Evolutionary conservation across 164 flowering plant genomes (phyloP).

Genomic region (Vitis amurensis): DNA sequence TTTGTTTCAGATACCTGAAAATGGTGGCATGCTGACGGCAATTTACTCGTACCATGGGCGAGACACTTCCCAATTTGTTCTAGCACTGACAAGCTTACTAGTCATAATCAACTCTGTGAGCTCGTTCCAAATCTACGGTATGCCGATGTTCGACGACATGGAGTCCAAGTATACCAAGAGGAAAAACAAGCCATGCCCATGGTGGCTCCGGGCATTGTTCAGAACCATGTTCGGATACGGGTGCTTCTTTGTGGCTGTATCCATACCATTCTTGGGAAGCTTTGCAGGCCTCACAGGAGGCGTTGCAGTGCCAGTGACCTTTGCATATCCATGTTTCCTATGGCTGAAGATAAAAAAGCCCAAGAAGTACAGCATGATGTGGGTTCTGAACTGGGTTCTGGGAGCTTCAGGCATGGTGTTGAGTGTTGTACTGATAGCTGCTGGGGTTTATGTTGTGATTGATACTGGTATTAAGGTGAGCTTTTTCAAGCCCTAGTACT

Average conservation of each 20-base stretch:
- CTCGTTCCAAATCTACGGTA: constrained; percentile 33
- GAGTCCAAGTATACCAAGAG: constrained; percentile 22
- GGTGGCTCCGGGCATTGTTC: constrained; percentile 24
- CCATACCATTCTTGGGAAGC: constrained; percentile 25
- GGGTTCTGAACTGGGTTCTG: constrained; percentile 27
- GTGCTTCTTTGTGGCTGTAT: constrained; percentile 21
- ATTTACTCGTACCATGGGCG: constrained; percentile 14
- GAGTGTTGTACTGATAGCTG: constrained; percentile 7
- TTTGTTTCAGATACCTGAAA: too few species aligned
- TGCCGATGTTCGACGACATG: constrained; percentile 30
- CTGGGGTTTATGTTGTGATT: constrained; percentile 16
- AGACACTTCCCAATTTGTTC: constrained; percentile 9
- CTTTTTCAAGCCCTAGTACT: constrained; percentile 26
- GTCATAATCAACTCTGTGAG: constrained; percentile 21
- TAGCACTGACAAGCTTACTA: constrained; percentile 18
- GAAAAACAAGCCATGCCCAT: constrained; percentile 23
- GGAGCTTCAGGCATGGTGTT: constrained; percentile 21
- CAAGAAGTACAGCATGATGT: constrained; percentile 2
- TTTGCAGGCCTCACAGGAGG: constrained; percentile 31
- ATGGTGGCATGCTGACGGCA: constrained; percentile 26
- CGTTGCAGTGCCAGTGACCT: constrained; percentile 22
- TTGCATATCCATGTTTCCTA: constrained; percentile 32
- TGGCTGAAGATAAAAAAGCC: constrained; percentile 32
- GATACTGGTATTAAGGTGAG: constrained; percentile 14
- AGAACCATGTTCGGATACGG: constrained; percentile 16